Base-by-base conservation (phyloP, 1,284 basidiomycete genomes). In the Takashimella koratensis region DNA sequence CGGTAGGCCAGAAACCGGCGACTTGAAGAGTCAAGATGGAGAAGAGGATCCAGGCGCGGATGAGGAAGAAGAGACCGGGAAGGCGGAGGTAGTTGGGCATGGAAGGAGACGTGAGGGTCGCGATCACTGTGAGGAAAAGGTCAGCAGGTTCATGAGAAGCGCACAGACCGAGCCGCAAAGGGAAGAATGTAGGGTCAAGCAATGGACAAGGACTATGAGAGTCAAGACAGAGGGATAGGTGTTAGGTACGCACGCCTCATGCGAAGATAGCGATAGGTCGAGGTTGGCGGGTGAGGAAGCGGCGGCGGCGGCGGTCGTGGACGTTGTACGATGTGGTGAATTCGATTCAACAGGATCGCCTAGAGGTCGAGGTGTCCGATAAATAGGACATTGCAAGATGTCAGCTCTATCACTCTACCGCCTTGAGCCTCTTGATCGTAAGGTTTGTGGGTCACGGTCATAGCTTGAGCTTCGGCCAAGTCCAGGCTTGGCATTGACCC, bases 261-360 rank as follows among this genome's bases (percentile, higher is more conserved):
- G 3, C 51, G 49, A 4, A 44, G 24, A 19, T 53, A 45, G 48
- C 50, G 53, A 45, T 60, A 58, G n/a, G 30, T 25, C 54, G 47
- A 56, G 44, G 30, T 41, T 3, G 59, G 58, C 22, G 58, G 63
- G 43, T 62, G 64, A 16, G 66, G 66, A 19, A 56, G 56, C 3
- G 64, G 63, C 19, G 56, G 65, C 2, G 62, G 60, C 2, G 68
- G 66, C 10, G 52, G 55, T 19, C 67, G 59, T 11, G 71, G 70
- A 41, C 71, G 58, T 19, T 69, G 60, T 22, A 75, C 73, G 40
- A 75, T 67, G 54, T 73, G 65, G 51, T 73, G 69, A 36, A 75
- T 74, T 2, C 74, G 67, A 53, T 75, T 75, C 44, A 76, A 60
- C 23, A 74, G 57, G 20, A 75, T 62, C 0, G 62, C 71, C 74